Conservation (phyloP, 306 rosid genomes). For the Vicia sativa region DNA sequence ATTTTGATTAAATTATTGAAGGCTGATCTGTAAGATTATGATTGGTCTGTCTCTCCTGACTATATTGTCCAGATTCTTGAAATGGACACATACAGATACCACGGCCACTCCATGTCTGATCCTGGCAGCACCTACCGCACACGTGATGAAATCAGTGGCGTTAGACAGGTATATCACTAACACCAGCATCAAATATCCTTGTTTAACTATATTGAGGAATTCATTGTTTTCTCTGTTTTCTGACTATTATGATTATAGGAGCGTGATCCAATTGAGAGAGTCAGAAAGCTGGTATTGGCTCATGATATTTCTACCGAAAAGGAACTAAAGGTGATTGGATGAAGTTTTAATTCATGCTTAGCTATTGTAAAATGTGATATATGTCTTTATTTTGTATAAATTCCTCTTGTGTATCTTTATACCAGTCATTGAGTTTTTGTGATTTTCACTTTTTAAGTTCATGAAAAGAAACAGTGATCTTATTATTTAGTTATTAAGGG, state of each 20-base stretch:
- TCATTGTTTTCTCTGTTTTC: constrained; percentile 9
- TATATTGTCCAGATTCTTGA: constrained; percentile 78
- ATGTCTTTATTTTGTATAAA: not conserved
- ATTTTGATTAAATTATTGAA: constrained; percentile 25
- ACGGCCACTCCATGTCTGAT: constrained; percentile 99
- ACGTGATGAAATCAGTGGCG: constrained; percentile 93
- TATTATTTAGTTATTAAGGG: not conserved
- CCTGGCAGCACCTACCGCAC: constrained; percentile 99
- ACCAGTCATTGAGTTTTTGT: constrained; percentile 16
- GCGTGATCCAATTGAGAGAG: constrained; percentile 96
- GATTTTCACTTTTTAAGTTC: not conserved
- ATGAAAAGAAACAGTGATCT: constrained; percentile 13
- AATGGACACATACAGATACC: constrained; percentile 98
- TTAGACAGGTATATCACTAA: constrained; percentile 73
- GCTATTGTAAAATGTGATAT: constrained; percentile 10
- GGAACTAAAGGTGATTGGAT: constrained; percentile 74
- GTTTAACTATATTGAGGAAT: constrained; percentile 3
- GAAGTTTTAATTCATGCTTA: constrained; percentile 21
- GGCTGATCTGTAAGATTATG: constrained; percentile 1
- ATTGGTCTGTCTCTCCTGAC: constrained; percentile 31
- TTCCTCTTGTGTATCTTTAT: not conserved
- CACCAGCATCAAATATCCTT: not conserved
- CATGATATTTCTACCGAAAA: constrained; percentile 80
- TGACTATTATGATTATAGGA: constrained; percentile 59
- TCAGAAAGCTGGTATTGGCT: constrained; percentile 74